phyloP scores from a whole-genome alignment of 805 yeast genomes.

The Kazachstania kunashirensis region DNA sequence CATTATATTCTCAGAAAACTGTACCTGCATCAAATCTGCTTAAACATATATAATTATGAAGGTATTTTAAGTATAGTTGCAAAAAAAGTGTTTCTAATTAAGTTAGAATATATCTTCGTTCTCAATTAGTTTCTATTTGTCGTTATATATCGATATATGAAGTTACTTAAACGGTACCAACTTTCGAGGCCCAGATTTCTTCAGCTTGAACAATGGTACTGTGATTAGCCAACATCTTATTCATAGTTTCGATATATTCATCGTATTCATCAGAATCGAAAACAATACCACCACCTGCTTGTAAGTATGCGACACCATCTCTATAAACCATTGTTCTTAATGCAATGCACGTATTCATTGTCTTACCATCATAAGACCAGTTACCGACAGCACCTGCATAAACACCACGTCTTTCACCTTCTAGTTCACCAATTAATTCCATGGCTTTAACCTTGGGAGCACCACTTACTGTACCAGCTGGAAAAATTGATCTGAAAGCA shows the following conservation, averaged over 20 bases:
- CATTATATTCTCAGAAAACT: too few species aligned
- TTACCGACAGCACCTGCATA: conserved; percentile 99
- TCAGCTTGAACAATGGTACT: conserved; percentile 90
- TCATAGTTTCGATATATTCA: conserved; percentile 92
- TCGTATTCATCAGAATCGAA: conserved; percentile 91
- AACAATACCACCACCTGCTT: conserved; percentile 99
- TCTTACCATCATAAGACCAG: conserved; percentile 91
- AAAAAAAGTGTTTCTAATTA: not conserved
- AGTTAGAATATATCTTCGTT: not conserved
- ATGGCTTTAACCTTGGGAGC: conserved; percentile 97
- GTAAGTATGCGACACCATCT: conserved; percentile 82
- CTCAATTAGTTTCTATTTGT: too few species aligned
- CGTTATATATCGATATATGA: too few species aligned
- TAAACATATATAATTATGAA: too few species aligned
- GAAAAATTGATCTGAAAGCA: conserved; percentile 95
- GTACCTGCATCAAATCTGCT: too few species aligned
- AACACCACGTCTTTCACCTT: conserved; percentile 86
- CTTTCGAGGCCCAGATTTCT: conserved; percentile 51
- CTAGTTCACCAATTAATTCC: conserved; percentile 86
- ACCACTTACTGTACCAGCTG: conserved; percentile 98
- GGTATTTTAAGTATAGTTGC: not conserved
- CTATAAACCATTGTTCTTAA: conserved; percentile 93
- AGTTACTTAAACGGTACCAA: conserved; percentile 17
- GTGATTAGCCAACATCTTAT: conserved; percentile 91
- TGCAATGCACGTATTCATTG: conserved; percentile 97